Evolutionary conservation across 345 rosid species (phyloP), one percentile per base, ranked within the genome.

Genomic region (Viola odorata): DNA sequence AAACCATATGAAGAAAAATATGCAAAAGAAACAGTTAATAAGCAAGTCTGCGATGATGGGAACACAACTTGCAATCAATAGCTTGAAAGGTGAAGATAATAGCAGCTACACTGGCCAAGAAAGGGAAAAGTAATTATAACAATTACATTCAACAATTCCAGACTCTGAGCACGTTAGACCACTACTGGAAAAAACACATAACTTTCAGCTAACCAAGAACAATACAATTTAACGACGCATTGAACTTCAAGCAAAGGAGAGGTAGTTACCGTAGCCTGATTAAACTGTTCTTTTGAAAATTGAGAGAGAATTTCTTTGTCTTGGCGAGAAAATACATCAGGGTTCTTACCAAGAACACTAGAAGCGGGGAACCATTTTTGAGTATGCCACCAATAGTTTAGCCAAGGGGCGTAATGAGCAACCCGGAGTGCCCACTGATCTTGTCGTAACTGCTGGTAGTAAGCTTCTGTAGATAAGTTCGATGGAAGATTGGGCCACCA

Each of bases 401-500:
- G 77, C 50, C 67, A 62, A 14, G 87, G 86, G 37, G 58, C 45
- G 54, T 73, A 64, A 60, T 82, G 90, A 1, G 90, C 80, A 44
- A 82, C 63, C 38, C 78, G 66, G 37, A 80, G 63, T 14, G 76
- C 65, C 57, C 76, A 60, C 69, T 77, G 83, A 62, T 82, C 87
- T 45, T 69, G 64, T 15, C 51, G 73, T 0, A 77, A 63, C 60
- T 76, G 82, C 39, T 68, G 56, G 61, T 61, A 57, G 74, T 62
- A 80, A 16, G 53, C 73, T 53, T 82, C 70, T 3, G 37, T 52
- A 4, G 63, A 68, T 45, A 82, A 61, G 54, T 78, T 58, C 0
- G 66, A 37, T 15, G 87, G 90, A 53, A 85, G 75, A 51, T 76
- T 68, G 37, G 76, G 79, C 87, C 90, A 82, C 90, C 87, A 82